Evolutionary conservation across 306 rosid species (phyloP), one percentile per base, ranked within the genome.

Genomic region (Castanea mollissima): DNA sequence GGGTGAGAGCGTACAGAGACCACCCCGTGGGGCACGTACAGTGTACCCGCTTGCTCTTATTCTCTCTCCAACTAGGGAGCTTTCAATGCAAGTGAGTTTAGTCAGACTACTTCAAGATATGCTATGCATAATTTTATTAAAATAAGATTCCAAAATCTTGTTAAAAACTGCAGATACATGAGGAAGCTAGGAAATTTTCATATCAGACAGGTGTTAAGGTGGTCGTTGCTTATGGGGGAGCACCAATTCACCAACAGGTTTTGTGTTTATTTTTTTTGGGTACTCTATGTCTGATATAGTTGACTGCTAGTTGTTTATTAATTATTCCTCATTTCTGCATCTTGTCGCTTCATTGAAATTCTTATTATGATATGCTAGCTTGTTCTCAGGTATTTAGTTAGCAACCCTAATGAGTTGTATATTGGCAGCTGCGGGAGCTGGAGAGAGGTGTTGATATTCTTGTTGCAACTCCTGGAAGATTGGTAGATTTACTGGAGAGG

Each of bases 401-500:
- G 55, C 20, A 58, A 60, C 60, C 52, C 41, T 88, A 55, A 89
- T 56, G 13, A 35, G 16, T 49, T 78, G 6, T 76, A 38, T 59
- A 83, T 73, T 63, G 70, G 57, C 88, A 94, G 98, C 85, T 94
- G 76, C 89, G 97, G 68, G 97, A 93, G 41, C 92, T 93, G 76
- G 97, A 93, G 88, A 89, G 91, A 86, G 97, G 97, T 63, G 97
- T 91, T 76, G 97, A 93, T 78, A 93, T 93, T 87, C 97, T 93
- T 84, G 97, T 94, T 60, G 98, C 97, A 71, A 92, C 97, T 75
- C 98, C 98, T 15, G 98, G 98, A 88, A 86, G 98, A 84, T 74
- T 94, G 84, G 97, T 94, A 67, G 98, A 92, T 92, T 83, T 92
- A 84, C 88, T 92, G 79, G 98, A 94, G 85, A 87, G 97, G 83